Evolutionary conservation across 371 early-diverging fungal genomes (phyloP), one percentile per base, ranked within the genome.

Genomic region (Capillidium rhysosporum): DNA sequence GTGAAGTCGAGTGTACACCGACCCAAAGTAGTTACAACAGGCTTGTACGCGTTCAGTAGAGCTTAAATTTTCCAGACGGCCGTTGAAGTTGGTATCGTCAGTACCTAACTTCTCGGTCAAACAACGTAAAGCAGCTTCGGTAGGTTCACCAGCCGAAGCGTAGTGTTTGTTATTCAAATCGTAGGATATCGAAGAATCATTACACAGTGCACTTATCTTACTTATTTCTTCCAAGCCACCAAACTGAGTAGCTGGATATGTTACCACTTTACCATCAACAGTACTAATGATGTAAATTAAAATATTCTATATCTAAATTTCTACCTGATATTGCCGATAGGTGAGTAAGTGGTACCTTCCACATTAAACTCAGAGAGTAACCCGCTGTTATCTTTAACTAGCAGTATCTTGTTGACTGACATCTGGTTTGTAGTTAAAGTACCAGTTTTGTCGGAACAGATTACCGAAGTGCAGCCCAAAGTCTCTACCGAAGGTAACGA

Each of bases 361-460:
- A 94, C 74, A 31, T 69, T 56, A 52, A 75, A 73, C 59, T 93
- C 92, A 40, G 72, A 57, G 40, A 78, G 54, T 8, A 62, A 57
- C 40, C 76, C 77, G 4, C 64, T 49, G 49, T 58, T 65, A 25
- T 65, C 70, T 23, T 70, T 61, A 26, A 70, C 59, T 25, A 68
- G 47, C 16, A 75, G 41, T 45, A 88, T 72, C 44, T 80, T 70
- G 12, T 86, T 70, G 7, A 89, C 95, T 55, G 82, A 79, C 97
- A 96, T 96, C 62, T 89, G 86, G 67, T 92, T 94, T 30, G 93
- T 94, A n/a, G 98, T 98, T 61, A 98, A 73, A 30, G 98, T 98
- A 46, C 98, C 98, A 5, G 98, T 98, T 69, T 98, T 98, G 72
- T 97, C 98, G 18, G 92, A 89, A 70, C 97, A 96, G 63, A 98